A percentile compares a stretch with the other conserved stretches of the same genome.
These are phyloP conservation scores for Ganoderma leucocontextum DNA, from an alignment of 1,284 basidiomycete genomes.

Conservation along the genomic window DNA sequence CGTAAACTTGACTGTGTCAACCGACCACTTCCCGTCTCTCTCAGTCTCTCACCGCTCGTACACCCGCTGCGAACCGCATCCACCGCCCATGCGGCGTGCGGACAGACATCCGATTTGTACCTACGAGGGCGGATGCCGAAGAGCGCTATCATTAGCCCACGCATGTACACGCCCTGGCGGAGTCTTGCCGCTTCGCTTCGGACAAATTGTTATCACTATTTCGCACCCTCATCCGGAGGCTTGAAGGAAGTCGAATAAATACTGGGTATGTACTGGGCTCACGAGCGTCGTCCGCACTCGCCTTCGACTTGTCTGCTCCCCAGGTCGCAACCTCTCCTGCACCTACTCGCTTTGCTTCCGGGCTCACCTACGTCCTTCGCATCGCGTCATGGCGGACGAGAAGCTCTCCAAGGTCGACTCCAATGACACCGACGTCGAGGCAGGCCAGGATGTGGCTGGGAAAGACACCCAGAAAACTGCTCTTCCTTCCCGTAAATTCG, in stretches of 20 bases:
- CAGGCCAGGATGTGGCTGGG: conserved; percentile 15
- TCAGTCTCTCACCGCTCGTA: neutral
- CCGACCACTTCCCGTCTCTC: neutral
- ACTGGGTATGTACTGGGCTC: neutral
- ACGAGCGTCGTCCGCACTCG: neutral
- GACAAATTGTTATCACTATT: conserved; percentile 3
- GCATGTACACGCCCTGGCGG: neutral
- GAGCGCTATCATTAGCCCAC: neutral
- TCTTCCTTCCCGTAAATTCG: conserved; percentile 39
- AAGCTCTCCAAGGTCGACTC: conserved; percentile 28
- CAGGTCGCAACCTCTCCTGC: neutral
- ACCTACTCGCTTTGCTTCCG: neutral
- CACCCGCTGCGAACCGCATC: neutral
- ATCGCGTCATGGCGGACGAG: conserved; percentile 15
- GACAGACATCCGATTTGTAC: neutral
- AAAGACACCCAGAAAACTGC: conserved; percentile 10
- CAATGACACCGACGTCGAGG: conserved; percentile 28
- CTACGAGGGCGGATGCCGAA: neutral
- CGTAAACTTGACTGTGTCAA: conserved; percentile 9
- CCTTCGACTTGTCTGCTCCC: neutral
- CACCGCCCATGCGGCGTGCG: neutral
- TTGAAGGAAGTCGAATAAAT: conserved; percentile 7
- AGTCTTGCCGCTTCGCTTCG: conserved; percentile 3
- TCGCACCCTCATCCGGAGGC: conserved; percentile 2
- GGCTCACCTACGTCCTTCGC: neutral